A percentile compares a stretch with the other conserved stretches of the same genome.
phyloP scores from a whole-genome alignment of 2,329 filamentous ascomycete genomes.

The Fusarium subglutinans region DNA sequence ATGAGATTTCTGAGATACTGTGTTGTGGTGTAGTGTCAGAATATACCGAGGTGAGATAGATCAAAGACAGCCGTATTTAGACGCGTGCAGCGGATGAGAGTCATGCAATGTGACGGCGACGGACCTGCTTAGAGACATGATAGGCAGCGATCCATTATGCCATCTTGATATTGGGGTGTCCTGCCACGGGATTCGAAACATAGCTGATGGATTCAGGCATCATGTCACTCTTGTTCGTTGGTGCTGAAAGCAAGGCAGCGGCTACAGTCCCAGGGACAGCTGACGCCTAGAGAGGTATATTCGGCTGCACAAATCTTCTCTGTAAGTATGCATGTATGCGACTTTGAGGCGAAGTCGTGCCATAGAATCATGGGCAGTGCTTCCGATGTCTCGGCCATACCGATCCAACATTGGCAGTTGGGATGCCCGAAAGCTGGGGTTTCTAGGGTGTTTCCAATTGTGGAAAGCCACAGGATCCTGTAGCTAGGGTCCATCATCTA shows the following conservation, averaged over 20 bases:
- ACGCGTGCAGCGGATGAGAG: slow-evolving; percentile 20
- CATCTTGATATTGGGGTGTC: slow-evolving; percentile 15
- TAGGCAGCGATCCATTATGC: slow-evolving; percentile 13
- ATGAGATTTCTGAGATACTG: slow-evolving; percentile 12
- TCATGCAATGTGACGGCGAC: slow-evolving; percentile 29
- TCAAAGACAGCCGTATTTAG: slow-evolving; percentile 13
- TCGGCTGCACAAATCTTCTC: not conserved
- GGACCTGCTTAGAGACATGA: slow-evolving; percentile 18
- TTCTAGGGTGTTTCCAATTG: slow-evolving; percentile 21
- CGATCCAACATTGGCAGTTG: slow-evolving; percentile 3
- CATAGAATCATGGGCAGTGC: not conserved
- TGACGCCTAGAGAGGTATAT: slow-evolving; percentile 17
- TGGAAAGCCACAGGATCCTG: slow-evolving; percentile 18
- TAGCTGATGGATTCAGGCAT: slow-evolving; percentile 23
- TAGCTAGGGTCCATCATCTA: slow-evolving; percentile 3
- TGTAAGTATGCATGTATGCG: slow-evolving; percentile 22
- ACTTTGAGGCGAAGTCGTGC: slow-evolving; percentile 17
- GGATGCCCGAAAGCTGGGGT: slow-evolving; percentile 26
- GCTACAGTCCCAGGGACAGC: slow-evolving; percentile 17
- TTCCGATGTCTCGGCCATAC: slow-evolving; percentile 3
- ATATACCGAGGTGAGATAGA: slow-evolving; percentile 15
- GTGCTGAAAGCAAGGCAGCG: slow-evolving; percentile 17
- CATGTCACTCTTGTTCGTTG: slow-evolving; percentile 12
- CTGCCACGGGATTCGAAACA: slow-evolving; percentile 17
- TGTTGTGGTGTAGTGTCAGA: slow-evolving; percentile 6